Conservation (phyloP, 2,329 filamentous ascomycete species). For the Aureobasidium namibiae region DNA sequence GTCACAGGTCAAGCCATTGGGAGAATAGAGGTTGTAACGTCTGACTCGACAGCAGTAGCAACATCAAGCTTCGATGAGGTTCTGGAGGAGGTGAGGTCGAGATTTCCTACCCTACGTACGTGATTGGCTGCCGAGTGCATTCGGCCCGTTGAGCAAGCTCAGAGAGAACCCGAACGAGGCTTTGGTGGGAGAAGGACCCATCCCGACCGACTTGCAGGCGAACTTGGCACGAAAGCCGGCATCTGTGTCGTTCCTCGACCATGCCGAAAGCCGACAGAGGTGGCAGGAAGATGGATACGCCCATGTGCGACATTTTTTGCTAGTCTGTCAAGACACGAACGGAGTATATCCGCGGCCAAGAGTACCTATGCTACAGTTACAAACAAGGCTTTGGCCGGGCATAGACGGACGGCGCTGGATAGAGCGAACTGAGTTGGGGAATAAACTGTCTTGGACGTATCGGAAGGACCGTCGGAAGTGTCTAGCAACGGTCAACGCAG, state of each 20-base stretch:
- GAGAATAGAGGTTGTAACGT: neutral
- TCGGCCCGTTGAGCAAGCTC: neutral
- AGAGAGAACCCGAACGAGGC: neutral
- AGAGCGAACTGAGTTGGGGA: neutral
- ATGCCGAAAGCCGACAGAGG: conserved; percentile 13
- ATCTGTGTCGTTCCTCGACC: neutral
- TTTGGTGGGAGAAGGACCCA: conserved; percentile 1
- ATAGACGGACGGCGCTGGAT: neutral
- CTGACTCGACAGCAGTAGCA: neutral
- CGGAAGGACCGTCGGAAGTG: conserved; percentile 7
- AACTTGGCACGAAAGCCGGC: conserved; percentile 8
- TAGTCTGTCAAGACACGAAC: conserved; percentile 3
- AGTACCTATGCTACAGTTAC: neutral
- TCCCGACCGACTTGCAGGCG: conserved; percentile 6
- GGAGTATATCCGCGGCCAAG: conserved; percentile 7
- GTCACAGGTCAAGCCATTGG: neutral
- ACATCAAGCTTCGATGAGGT: neutral
- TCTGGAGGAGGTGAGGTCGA: conserved; percentile 1
- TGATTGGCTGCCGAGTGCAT: conserved; percentile 2
- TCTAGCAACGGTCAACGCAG: conserved; percentile 8
- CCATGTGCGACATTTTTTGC: conserved; percentile 10
- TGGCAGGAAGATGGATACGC: conserved; percentile 1
- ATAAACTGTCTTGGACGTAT: neutral
- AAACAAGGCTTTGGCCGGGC: neutral
- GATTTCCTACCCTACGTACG: neutral